phyloP scores from a whole-genome alignment of 352 stramenopile species.

The Phytophthora cajani region DNA sequence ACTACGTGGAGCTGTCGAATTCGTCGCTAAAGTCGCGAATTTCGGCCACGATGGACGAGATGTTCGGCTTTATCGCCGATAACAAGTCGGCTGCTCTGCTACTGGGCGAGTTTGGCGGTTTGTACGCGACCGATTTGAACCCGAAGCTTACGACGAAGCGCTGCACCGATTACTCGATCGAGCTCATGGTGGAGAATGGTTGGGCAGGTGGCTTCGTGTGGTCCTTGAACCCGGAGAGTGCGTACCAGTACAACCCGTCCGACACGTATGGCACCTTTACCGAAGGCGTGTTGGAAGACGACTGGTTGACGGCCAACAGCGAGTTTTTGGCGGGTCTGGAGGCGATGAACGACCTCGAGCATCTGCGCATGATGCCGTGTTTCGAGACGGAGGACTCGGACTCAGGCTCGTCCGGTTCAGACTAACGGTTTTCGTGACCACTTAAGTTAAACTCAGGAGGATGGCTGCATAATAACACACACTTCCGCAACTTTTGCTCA shows the following conservation, averaged over 20 bases:
- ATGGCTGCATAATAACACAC: neutral
- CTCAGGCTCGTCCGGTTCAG: slow-evolving; percentile 27
- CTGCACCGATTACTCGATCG: slow-evolving; percentile 64
- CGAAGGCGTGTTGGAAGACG: slow-evolving; percentile 58
- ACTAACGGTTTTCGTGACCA: neutral
- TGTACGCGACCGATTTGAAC: slow-evolving; percentile 63
- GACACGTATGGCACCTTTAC: slow-evolving; percentile 48
- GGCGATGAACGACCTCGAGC: slow-evolving; percentile 58
- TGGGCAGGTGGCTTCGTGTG: slow-evolving; percentile 75
- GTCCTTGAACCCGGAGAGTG: slow-evolving; percentile 76
- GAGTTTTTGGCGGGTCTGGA: slow-evolving; percentile 51
- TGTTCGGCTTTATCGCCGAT: slow-evolving; percentile 69
- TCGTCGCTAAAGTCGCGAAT: slow-evolving; percentile 46
- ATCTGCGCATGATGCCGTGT: slow-evolving; percentile 61
- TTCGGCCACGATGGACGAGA: slow-evolving; percentile 60
- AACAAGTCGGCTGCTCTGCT: slow-evolving; percentile 58
- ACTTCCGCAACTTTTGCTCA: neutral
- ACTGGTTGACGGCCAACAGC: slow-evolving; percentile 66
- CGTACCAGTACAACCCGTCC: slow-evolving; percentile 69
- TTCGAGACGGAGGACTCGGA: slow-evolving; percentile 35
- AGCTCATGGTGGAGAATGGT: slow-evolving; percentile 54
- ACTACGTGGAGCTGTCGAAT: slow-evolving; percentile 62
- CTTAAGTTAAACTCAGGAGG: neutral
- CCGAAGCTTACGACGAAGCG: slow-evolving; percentile 68
- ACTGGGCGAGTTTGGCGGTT: slow-evolving; percentile 71